Base-by-base conservation (phyloP, 768 basidiomycete genomes). In the Suillus brevipes region DNA sequence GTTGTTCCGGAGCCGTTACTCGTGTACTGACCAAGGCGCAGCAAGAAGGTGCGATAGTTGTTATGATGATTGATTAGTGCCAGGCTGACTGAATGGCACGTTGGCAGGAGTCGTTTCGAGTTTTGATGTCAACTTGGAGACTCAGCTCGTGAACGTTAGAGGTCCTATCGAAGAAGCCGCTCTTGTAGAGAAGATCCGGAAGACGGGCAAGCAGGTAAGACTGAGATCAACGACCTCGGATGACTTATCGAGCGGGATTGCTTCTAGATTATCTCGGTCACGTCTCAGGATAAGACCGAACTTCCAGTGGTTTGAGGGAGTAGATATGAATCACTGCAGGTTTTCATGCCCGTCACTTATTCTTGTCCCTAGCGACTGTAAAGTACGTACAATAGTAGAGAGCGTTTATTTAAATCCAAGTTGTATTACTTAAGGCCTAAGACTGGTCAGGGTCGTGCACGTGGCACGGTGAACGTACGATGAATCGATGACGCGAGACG, bases 191-290 rank as follows among this genome's bases (percentile, higher is more conserved):
- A 91, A 83, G 81, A 93, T 97, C 73, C 86, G 87, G 83, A 96
- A 95, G 85, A 97, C 94, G 12, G 95, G 95, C 68, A 95, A 95
- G 78, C 85, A 92, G 89, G 94, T 92, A 61, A 28, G 80, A 67
- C 10, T 14, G 3, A 68, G 18, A 28, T 40, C 0, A 14, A 14
- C 43, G 16, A 42, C 14, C 2, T 52, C 8, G 4, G 50, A 43
- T 45, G 12, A n/a, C n/a, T 34, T 23, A 55, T 34, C 9, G 18
- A 55, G 28, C 20, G 31, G 8, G 16, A 13, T 37, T 62, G 12
- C 37, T 16, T 23, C 28, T 67, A 83, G 81, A 80, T 83, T 38
- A 40, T 73, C 65, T 89, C 88, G 62, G 83, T 88, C 37, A 71
- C 74, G 63, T 81, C 16, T 20, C 18, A 7, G 23, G 25, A 37